A percentile compares a stretch with the other conserved stretches of the same genome.
Conservation (phyloP, 1,139 yeast species). For the Suhomyces coccinellae region DNA sequence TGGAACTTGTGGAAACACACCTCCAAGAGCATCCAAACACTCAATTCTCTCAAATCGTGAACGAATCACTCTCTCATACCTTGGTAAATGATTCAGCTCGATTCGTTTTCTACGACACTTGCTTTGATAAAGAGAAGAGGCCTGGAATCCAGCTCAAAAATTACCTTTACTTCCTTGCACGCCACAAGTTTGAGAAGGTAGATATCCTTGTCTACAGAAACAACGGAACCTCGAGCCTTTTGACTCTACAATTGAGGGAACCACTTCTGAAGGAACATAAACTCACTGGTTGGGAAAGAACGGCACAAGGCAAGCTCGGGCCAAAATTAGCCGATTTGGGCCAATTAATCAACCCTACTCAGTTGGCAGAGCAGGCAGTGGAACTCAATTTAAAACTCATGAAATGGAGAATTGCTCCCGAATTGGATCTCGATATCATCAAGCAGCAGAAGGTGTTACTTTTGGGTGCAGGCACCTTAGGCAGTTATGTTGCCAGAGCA, state of each 20-base stretch:
- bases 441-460: slow-evolving; percentile 63
- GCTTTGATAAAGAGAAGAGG: slow-evolving; percentile 38
- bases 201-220: slow-evolving; percentile 37
- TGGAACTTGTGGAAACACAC: background rate
- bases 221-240: slow-evolving; percentile 28
- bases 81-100: slow-evolving; percentile 11
- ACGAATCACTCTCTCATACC: slow-evolving; percentile 1
- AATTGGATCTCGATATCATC: slow-evolving; percentile 64
- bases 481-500: slow-evolving; percentile 85
- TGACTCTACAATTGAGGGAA: slow-evolving; percentile 22
- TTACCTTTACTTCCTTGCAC: slow-evolving; percentile 55
- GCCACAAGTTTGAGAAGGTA: slow-evolving; percentile 37
- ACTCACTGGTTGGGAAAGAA: slow-evolving; percentile 88
- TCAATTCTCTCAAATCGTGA: slow-evolving; percentile 18
- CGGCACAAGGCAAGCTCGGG: slow-evolving; percentile 65
- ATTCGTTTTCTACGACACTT: slow-evolving; percentile 64
- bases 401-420: slow-evolving; percentile 96
- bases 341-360: slow-evolving; percentile 72
- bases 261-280: slow-evolving; percentile 25
- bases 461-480: slow-evolving; percentile 96
- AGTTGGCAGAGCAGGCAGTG: slow-evolving; percentile 86
- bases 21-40: background rate
- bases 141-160: slow-evolving; percentile 71
- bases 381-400: slow-evolving; percentile 85
- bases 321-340: slow-evolving; percentile 86